These are phyloP conservation scores for Phytopythium delawarense DNA, from an alignment of 352 stramenopile species.

Conservation along the genomic window DNA sequence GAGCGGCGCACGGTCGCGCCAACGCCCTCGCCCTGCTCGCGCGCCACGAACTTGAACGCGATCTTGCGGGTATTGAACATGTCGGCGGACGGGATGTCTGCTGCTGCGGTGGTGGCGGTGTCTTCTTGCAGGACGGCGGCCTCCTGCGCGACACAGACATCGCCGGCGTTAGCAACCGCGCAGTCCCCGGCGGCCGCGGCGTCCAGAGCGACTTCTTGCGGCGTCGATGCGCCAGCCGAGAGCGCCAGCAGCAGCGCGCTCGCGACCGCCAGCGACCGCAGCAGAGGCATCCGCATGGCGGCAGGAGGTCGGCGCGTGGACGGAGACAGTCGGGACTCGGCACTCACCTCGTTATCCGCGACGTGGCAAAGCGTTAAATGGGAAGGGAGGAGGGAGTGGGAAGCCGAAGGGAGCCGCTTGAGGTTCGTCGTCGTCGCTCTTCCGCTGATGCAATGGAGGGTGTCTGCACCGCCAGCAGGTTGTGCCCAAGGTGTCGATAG, in stretches of 20 bases:
- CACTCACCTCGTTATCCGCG: background rate
- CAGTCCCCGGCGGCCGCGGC: background rate
- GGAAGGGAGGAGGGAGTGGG: background rate
- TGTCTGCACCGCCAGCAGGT: no score
- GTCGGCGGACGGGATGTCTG: background rate
- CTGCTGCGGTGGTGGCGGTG: background rate
- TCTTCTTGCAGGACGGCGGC: background rate
- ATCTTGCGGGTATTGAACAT: constrained; percentile 28
- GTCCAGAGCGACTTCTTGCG: background rate
- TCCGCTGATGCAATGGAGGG: background rate
- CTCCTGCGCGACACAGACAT: constrained; percentile 5
- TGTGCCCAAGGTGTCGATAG: no score
- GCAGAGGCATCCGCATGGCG: background rate
- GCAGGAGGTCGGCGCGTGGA: background rate
- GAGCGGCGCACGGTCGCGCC: constrained; percentile 33
- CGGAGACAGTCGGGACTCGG: background rate
- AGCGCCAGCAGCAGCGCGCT: constrained; percentile 1
- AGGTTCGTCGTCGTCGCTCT: background rate
- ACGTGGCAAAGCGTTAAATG: constrained; percentile 2
- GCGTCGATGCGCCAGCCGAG: background rate
- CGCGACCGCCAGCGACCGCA: background rate
- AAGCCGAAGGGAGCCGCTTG: background rate
- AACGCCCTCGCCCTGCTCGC: constrained; percentile 35
- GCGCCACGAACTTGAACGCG: constrained; percentile 26
- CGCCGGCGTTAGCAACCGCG: background rate